phyloP scores from a whole-genome alignment of 768 basidiomycete genomes.

The Termitomyces sp. region DNA sequence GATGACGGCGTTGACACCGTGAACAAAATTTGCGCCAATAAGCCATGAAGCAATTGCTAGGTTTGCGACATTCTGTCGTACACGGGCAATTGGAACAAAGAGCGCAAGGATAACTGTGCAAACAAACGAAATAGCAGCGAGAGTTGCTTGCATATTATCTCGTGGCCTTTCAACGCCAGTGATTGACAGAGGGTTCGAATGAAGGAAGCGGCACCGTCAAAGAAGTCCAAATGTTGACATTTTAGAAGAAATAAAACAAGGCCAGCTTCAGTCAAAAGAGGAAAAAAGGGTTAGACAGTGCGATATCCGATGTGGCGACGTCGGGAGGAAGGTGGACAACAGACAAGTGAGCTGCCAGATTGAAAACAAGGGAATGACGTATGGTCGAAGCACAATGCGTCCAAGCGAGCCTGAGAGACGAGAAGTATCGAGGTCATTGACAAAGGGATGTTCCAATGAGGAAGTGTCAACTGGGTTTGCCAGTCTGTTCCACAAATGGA shows the following conservation, averaged over 20 bases:
- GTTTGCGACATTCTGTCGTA: slow-evolving; percentile 39
- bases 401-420: background rate
- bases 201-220: slow-evolving; percentile 9
- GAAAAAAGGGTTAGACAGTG: background rate
- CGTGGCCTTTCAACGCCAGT: slow-evolving; percentile 1
- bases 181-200: slow-evolving; percentile 8
- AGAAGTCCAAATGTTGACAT: slow-evolving; percentile 4
- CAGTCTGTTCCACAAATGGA: slow-evolving; percentile 13
- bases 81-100: slow-evolving; percentile 37
- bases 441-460: slow-evolving; percentile 22
- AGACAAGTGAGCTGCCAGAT: slow-evolving; percentile 20
- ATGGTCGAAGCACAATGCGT: background rate
- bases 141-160: slow-evolving; percentile 26
- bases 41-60: slow-evolving; percentile 50
- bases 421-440: slow-evolving; percentile 1
- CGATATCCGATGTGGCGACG: slow-evolving; percentile 10
- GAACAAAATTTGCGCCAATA: slow-evolving; percentile 38
- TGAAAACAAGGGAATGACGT: slow-evolving; percentile 21
- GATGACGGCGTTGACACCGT: slow-evolving; percentile 51
- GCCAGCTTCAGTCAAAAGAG: slow-evolving; percentile 7
- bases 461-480: slow-evolving; percentile 13
- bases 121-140: slow-evolving; percentile 38
- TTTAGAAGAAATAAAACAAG: slow-evolving; percentile 26
- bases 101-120: slow-evolving; percentile 33
- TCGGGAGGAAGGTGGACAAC: slow-evolving; percentile 6